Conservation (phyloP, 140 eudicot genomes). For the Anethum foeniculum region DNA sequence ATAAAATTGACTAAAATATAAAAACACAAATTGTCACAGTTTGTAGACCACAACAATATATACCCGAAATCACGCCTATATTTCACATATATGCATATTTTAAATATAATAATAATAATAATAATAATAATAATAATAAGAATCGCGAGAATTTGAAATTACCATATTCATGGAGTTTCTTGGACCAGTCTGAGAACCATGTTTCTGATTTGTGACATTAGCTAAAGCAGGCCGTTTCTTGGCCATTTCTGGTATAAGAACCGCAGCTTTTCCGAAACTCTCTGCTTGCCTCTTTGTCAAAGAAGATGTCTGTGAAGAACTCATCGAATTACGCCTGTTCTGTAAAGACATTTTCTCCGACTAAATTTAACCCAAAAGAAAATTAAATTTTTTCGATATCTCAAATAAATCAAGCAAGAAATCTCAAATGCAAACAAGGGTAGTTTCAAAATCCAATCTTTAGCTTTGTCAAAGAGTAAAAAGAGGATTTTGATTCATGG, state of each 20-base stretch:
- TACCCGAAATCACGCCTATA: not conserved
- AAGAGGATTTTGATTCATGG: not conserved
- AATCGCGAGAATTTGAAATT: not conserved
- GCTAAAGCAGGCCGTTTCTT: slow-evolving; percentile 83
- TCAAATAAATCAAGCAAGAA: not conserved
- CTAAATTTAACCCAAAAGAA: slow-evolving; percentile 6
- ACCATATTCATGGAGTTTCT: slow-evolving; percentile 26
- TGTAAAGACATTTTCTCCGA: slow-evolving; percentile 19
- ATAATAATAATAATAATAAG: not conserved
- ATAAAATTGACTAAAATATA: not conserved
- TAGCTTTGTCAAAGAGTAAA: not conserved
- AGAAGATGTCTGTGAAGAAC: slow-evolving; percentile 31
- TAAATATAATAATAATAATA: not conserved
- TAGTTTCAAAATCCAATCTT: not conserved
- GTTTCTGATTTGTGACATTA: slow-evolving; percentile 7
- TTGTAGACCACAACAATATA: too few relatives aligned
- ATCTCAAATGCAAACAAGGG: not conserved
- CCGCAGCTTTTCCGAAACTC: slow-evolving; percentile 36
- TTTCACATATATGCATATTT: not conserved
- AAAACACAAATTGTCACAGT: not conserved
- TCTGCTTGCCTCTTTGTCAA: slow-evolving; percentile 64
- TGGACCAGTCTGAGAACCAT: not conserved
- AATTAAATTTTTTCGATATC: not conserved
- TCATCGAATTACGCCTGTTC: slow-evolving; percentile 30
- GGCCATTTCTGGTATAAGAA: slow-evolving; percentile 30